Evolutionary conservation across 2,329 filamentous ascomycete species (phyloP).

Genomic region (Colletotrichum graminicola): DNA sequence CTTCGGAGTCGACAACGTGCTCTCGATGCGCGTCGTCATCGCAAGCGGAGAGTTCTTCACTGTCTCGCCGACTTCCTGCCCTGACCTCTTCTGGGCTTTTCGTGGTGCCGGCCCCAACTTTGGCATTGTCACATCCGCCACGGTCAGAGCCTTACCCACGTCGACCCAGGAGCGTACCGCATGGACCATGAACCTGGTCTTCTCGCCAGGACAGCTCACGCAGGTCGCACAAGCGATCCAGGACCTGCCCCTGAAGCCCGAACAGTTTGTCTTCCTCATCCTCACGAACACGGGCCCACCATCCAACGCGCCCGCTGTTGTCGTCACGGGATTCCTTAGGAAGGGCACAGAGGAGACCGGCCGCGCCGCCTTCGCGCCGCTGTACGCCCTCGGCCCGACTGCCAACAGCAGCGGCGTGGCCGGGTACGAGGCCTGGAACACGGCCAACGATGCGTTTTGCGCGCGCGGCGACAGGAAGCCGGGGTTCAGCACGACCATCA

Average conservation of each 20-base stretch:
- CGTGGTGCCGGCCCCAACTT: slow-evolving; percentile 64
- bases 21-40: slow-evolving; percentile 49
- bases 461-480: slow-evolving; percentile 54
- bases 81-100: slow-evolving; percentile 62
- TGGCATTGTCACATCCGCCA: slow-evolving; percentile 61
- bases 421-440: slow-evolving; percentile 55
- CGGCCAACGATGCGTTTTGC: slow-evolving; percentile 53
- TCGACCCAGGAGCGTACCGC: slow-evolving; percentile 45
- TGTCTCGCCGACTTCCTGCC: slow-evolving; percentile 45
- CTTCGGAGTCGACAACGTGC: slow-evolving; percentile 50
- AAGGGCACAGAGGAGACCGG: slow-evolving; percentile 50
- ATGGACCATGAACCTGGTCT: slow-evolving; percentile 46
- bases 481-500: slow-evolving; percentile 51
- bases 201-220: slow-evolving; percentile 47
- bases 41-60: slow-evolving; percentile 45
- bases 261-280: slow-evolving; percentile 53
- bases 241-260: slow-evolving; percentile 50
- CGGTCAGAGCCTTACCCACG: slow-evolving; percentile 55
- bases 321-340: slow-evolving; percentile 48
- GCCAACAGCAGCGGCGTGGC: slow-evolving; percentile 46
- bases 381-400: slow-evolving; percentile 51
- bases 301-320: slow-evolving; percentile 45
- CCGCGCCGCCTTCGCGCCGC: slow-evolving; percentile 50
- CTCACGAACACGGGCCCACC: slow-evolving; percentile 45
- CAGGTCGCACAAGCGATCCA: slow-evolving; percentile 53